Evolutionary conservation across 176 grass and related monocot species (phyloP), one percentile per base, ranked within the genome.

Genomic region (Otatea glauca): DNA sequence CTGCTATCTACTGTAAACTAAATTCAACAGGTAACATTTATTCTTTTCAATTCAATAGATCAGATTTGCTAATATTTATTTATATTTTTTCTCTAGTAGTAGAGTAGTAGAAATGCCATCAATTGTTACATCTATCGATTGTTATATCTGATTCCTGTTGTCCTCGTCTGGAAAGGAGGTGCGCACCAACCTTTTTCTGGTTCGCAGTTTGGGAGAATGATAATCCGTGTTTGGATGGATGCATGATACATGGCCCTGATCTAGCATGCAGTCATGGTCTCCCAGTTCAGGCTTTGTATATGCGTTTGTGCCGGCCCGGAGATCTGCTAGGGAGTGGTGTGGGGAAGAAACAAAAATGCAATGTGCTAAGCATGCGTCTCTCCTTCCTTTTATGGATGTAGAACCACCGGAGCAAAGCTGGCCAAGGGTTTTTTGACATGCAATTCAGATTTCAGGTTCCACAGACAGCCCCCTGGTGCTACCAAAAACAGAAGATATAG

Each of bases 351-450:
- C 7, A n/a, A n/a, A n/a, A n/a, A 29, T 18, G 16, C 5, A 4
- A 58, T 59, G 55, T 9, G 54, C n/a, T 4, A 23, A 23, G 55
- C 55, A 58, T 10, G 55, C 55, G 61, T 75, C 60, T 51, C 61
- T 56, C 48, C 9, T 24, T 29, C 20, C 20, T 5, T 64, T 65
- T 64, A 12, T 65, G 32, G 5, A 62, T 76, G 48, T 10, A 3
- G 20, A 58, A 9, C 20, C 55, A 20, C 55, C 55, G 21, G 55
- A 10, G 61, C 82, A 15, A 44, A 84, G 37, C 61, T 17, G 61
- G 23, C 82, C 82, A 76, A 21, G 72, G 25, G 71, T 55, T 84
- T 65, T 49, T 24, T 47, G 55, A 32, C 53, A 20, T 23, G 41
- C 1, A 24, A 18, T 81, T 55, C 48, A 51, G 25, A 20, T n/a